Base-by-base conservation (phyloP, 2,329 filamentous ascomycete species). In the Sphaerulina vaccinii region DNA sequence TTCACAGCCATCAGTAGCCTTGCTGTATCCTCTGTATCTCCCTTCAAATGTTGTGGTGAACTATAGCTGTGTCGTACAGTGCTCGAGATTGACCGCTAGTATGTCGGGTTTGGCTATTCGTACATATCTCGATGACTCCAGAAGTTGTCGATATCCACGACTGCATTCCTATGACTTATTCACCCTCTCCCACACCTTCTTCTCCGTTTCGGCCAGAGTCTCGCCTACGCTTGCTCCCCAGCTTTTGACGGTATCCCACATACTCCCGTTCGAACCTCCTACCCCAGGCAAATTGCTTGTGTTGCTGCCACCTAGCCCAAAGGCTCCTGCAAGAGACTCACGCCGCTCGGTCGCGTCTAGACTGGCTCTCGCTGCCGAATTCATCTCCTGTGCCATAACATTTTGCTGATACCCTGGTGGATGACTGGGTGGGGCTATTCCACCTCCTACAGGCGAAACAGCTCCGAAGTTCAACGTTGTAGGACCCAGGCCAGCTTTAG, bases 321-420 rank as follows among this genome's bases (percentile, higher is more conserved):
- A 23, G 2, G 48, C 62, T 24, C 57, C 39, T 23, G 43, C 50
- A 23, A 27, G 41, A n/a, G 40, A 56, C 32, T 65, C 64, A 37
- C 45, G 38, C 35, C 59, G 54, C 55, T 58, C 60, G 35, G 57
- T 56, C 52, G 58, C 56, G 13, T 63, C 66, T 57, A 68, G 60
- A 60, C 56, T 68, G 56, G 63, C 65, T 29, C 70, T 55, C 54
- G 68, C 63, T 19, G 65, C 62, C 4, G 69, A 59, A 16, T 54
- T 68, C 65, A 73, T 55, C 36, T 75, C 73, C 24, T 68, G 65
- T 15, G 73, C 73, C 44, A 73, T 67, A 58, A 70, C 64, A 52
- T 75, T 72, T 56, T 79, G 76, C 48, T 70, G 62, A 61, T 79
- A 79, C 10, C 75, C 74, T 0, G 75, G 71, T 18, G 76, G 76